Percentiles rank a stretch among this genome's conserved stretches.
These are phyloP conservation scores for Taiozyma onychis DNA, from an alignment of 1,139 yeast genomes.

Conservation along the genomic window DNA sequence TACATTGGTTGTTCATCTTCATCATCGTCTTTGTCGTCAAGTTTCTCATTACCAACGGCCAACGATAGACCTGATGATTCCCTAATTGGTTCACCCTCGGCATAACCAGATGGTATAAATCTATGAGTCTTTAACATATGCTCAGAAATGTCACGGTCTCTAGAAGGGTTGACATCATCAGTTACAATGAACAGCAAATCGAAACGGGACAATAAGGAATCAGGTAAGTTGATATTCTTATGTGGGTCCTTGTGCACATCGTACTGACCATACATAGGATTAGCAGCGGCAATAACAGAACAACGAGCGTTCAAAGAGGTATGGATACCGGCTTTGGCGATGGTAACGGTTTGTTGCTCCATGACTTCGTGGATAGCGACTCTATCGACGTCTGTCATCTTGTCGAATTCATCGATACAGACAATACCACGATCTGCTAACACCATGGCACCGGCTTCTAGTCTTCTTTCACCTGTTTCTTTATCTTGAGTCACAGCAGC, in stretches of 20 bases:
- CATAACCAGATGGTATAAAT: constrained; percentile 79
- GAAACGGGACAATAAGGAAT: constrained; percentile 92
- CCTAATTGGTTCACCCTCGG: constrained; percentile 92
- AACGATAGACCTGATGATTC: constrained; percentile 66
- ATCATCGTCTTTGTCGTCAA: constrained; percentile 25
- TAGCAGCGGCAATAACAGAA: constrained; percentile 97
- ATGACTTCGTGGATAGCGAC: constrained; percentile 99
- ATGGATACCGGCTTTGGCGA: constrained; percentile 98
- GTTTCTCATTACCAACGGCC: constrained; percentile 66
- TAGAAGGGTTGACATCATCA: constrained; percentile 82
- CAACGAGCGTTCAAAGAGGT: constrained; percentile 96
- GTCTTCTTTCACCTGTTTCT: constrained; percentile 93
- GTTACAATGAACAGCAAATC: constrained; percentile 94
- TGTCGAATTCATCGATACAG: constrained; percentile 97
- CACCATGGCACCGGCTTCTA: constrained; percentile 99
- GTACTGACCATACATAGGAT: constrained; percentile 95
- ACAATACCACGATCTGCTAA: constrained; percentile 96
- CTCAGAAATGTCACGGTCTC: constrained; percentile 85
- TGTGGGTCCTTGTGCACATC: constrained; percentile 96
- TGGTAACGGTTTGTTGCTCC: constrained; percentile 99
- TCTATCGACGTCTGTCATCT: constrained; percentile 94
- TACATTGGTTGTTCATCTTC: constrained; percentile 43
- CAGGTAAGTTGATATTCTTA: constrained; percentile 94
- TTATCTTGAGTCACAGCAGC: constrained; percentile 97
- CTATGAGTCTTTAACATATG: constrained; percentile 95